Evolutionary conservation across 306 rosid genomes (phyloP).

Genomic region (Sindora glabra): DNA sequence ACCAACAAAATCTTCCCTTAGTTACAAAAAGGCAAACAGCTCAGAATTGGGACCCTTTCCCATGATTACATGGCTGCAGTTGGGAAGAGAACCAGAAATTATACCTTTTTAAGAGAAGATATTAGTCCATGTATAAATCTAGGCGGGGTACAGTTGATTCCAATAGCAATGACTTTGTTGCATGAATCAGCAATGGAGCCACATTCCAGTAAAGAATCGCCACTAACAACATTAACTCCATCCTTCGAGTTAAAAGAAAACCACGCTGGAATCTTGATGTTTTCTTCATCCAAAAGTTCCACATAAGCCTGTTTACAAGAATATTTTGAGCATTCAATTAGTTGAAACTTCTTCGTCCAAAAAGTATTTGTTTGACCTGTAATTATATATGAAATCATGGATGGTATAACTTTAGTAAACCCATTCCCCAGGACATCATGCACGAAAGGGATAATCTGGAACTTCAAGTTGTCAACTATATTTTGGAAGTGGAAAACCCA

Average conservation of each 20-base stretch:
- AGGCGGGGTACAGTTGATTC: slow-evolving; percentile 59
- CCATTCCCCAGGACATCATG: too few relatives aligned
- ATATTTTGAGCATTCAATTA: too few relatives aligned
- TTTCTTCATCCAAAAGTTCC: slow-evolving; percentile 42
- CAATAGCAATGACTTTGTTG: slow-evolving; percentile 41
- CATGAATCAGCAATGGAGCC: slow-evolving; percentile 44
- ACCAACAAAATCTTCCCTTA: background rate
- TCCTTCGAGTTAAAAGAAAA: slow-evolving; percentile 54
- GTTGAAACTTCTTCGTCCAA: too few relatives aligned
- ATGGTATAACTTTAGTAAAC: too few relatives aligned
- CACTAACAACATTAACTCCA: slow-evolving; percentile 48
- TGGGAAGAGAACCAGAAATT: background rate
- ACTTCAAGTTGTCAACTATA: too few relatives aligned
- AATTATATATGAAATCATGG: too few relatives aligned
- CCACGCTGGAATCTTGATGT: slow-evolving; percentile 45
- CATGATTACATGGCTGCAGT: background rate
- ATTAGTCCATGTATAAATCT: slow-evolving; percentile 45
- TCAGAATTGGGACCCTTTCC: too few relatives aligned
- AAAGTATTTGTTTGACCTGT: too few relatives aligned
- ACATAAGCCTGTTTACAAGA: slow-evolving; percentile 36
- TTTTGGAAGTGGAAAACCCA: too few relatives aligned
- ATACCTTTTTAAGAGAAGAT: slow-evolving; percentile 44
- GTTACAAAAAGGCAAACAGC: background rate
- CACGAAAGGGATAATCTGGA: too few relatives aligned
- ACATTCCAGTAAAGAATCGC: slow-evolving; percentile 42